Base-by-base conservation (phyloP, 2,329 filamentous ascomycete species). In the Ascochyta fabae region DNA sequence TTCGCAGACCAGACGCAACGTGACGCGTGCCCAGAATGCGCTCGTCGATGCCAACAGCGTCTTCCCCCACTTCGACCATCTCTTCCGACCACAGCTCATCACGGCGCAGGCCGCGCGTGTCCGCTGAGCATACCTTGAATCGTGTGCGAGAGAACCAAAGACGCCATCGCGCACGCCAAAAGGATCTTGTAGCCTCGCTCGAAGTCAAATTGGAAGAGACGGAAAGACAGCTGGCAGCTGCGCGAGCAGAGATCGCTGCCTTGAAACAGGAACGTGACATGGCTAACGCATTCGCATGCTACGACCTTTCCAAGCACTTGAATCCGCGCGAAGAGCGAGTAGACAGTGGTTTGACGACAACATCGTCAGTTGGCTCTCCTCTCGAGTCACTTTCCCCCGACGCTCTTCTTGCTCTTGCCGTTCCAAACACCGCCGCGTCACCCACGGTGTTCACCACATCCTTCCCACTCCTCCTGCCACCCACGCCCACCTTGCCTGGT, bases 81-180 rank as follows among this genome's bases (percentile, higher is more conserved):
- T 38, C 52, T 43, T 49, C 58, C 24, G 47, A 49, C n/a, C 56
- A 53, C 31, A 47, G 59, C 12, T 51, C 59, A 15, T 16, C 50
- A 8, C 56, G 47, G 4, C 60, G 63, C 43, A 65, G 56, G 51
- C 45, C 56, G 23, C 66, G 67, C 24, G 71, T 74, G 8, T 66
- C 70, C 23, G 66, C 74, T 40, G 70, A 72, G 42, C 72, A 77
- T 59, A 71, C 75, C 0, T 59, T 78, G 22, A 68, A 65, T 47
- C 75, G 81, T 7, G 77, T 81, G 15, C 79, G 80, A n/a, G 77
- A 83, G 41, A 84, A 83, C 59, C 80, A 83, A 62, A 78, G 81
- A 35, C 77, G 80, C 23, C 81, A 83, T 60, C 78, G 81, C 4
- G 79, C 79, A 8, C 71, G 78, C 27, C 73, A 76, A 38, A 78